These are phyloP conservation scores for Myrmaecium sp. DNA, from an alignment of 2,329 filamentous ascomycete genomes.

Conservation along the genomic window DNA sequence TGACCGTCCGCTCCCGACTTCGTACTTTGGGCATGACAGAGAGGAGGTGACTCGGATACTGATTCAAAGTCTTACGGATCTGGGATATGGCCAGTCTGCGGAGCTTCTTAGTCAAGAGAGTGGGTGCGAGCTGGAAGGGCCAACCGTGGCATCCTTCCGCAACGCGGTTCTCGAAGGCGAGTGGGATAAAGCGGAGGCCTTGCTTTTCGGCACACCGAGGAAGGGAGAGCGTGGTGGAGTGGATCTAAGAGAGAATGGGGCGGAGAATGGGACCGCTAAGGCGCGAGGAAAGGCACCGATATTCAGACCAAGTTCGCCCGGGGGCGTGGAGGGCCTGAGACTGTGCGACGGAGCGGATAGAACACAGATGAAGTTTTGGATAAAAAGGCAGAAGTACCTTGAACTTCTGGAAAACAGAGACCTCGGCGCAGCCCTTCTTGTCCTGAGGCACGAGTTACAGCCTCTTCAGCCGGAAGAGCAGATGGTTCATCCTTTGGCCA, in stretches of 20 bases:
- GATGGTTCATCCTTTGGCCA: constrained; percentile 67
- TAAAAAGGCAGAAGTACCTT: constrained; percentile 88
- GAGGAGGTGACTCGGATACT: constrained; percentile 87
- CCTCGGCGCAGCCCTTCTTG: constrained; percentile 54
- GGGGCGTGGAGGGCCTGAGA: constrained; percentile 42
- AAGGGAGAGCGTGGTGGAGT: constrained; percentile 29
- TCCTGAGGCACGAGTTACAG: constrained; percentile 77
- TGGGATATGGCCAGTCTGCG: constrained; percentile 72
- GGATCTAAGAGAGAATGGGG: constrained; percentile 13
- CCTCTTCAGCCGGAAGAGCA: constrained; percentile 65
- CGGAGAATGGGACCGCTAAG: constrained; percentile 16
- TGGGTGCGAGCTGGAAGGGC: constrained; percentile 72
- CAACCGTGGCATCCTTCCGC: constrained; percentile 72
- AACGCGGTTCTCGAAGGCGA: constrained; percentile 61
- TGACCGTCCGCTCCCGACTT: constrained; percentile 16
- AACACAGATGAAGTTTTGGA: constrained; percentile 67
- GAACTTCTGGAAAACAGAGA: constrained; percentile 71
- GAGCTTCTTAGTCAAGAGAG: constrained; percentile 62
- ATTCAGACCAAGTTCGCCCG: constrained; percentile 10
- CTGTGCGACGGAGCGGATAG: constrained; percentile 60
- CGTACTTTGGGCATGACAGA: constrained; percentile 72
- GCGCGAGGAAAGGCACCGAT: constrained; percentile 11
- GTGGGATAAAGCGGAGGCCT: constrained; percentile 71
- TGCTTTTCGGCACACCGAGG: constrained; percentile 44
- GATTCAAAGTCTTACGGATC: constrained; percentile 75